Evolutionary conservation across 176 grass and related monocot genomes (phyloP), one percentile per base, ranked within the genome.

Genomic region (Bonia amplexicaulis): DNA sequence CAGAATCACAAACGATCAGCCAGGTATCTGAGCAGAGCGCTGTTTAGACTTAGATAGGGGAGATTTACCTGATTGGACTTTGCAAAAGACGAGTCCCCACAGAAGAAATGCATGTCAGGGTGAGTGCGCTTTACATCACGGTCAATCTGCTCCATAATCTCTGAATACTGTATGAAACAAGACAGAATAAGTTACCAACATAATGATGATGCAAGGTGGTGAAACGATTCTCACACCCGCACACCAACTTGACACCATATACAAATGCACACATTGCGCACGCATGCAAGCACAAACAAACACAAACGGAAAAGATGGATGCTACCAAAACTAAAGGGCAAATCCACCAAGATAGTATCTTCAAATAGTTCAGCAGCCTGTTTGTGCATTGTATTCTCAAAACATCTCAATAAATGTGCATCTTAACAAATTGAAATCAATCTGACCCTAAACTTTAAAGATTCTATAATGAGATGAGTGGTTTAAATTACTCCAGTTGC

Each of bases 101-200:
- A 87, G 73, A 93, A 97, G 82, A 97, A 97, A 60, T 97, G 87
- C 93, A 95, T 93, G 85, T 97, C 91, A 80, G 95, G 93, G 82
- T 97, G 91, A 46, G 95, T 93, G 29, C 93, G 82, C 76, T 95
- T 97, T 72, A 97, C 95, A 88, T 97, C 95, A 47, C 93, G 76
- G 76, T 97, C 95, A 89, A 97, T 93, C 83, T 97, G 95, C 63
- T 95, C 95, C 72, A 95, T 84, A 80, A 90, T 90, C 80, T 93
- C 91, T 27, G 91, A 85, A 86, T 93, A 82, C 91, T 95, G 81
- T 37, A 51, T 54, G 1, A 26, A 64, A 29, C 15, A 73, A 76
- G 74, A 65, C 11, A 78, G 29, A 42, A 69, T 77, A 48, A 71
- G 7, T 59, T 72, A 79, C 12, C 25, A 72, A 58, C 33, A 66